phyloP scores from a whole-genome alignment of 2,329 filamentous ascomycete species.

The Fusarium bulbicola region DNA sequence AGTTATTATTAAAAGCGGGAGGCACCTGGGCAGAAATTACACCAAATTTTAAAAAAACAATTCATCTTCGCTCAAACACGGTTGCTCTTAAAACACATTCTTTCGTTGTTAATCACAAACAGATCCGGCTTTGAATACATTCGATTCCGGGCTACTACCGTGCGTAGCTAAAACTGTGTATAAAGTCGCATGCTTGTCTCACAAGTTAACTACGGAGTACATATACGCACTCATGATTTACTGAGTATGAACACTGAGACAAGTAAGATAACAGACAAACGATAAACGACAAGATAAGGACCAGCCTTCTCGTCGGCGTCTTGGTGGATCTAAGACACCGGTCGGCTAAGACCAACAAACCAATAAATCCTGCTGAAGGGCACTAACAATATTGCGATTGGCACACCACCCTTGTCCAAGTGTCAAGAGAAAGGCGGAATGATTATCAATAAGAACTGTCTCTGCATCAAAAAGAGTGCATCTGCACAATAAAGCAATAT shows the following conservation, averaged over 20 bases:
- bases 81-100: fast-evolving
- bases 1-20: fast-evolving
- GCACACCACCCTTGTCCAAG: background rate
- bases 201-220: too few relatives aligned
- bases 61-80: fast-evolving
- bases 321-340: background rate
- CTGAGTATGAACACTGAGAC: background rate
- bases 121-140: fast-evolving
- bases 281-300: background rate
- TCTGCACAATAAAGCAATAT: background rate
- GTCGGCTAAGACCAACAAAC: background rate
- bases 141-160: fast-evolving
- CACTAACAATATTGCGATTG: background rate
- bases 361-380: fast-evolving
- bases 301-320: fast-evolving
- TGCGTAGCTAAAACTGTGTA: fast-evolving
- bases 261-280: background rate
- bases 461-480: background rate
- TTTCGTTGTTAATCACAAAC: fast-evolving
- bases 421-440: background rate
- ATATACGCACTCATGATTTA: background rate
- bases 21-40: fast-evolving
- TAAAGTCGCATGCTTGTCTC: fast-evolving
- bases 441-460: background rate
- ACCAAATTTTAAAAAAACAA: fast-evolving